Percentiles rank a stretch among this genome's conserved stretches.
Evolutionary conservation across 169 alveolate genomes (phyloP).

Genomic region (Blepharisma undulans): DNA sequence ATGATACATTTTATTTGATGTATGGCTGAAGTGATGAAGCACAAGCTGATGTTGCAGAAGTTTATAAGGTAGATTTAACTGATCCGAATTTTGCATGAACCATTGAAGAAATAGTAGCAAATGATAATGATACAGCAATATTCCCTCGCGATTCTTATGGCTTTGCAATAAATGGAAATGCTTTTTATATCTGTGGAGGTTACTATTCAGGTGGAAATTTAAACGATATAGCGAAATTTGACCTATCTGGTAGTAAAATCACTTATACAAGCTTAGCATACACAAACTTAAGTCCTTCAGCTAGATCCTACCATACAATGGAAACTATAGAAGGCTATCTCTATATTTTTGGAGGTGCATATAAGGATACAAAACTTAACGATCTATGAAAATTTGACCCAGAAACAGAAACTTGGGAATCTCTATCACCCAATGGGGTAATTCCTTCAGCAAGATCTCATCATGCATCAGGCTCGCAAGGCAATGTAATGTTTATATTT

Average conservation of each 20-base stretch:
- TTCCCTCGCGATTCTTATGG: neutral
- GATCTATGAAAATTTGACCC: conserved; percentile 14
- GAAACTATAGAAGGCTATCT: neutral
- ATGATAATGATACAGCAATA: neutral
- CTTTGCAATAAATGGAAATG: neutral
- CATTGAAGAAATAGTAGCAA: neutral
- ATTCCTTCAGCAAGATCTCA: conserved; percentile 26
- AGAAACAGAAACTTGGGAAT: conserved; percentile 1
- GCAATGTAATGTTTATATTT: neutral
- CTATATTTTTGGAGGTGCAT: conserved; percentile 17
- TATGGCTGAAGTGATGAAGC: neutral
- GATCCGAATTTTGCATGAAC: neutral
- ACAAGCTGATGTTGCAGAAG: neutral
- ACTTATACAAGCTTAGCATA: neutral
- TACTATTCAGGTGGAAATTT: neutral
- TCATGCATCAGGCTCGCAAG: neutral
- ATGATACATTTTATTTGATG: neutral
- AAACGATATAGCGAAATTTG: neutral
- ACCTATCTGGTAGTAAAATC: neutral
- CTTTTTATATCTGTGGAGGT: neutral
- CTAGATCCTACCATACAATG: neutral
- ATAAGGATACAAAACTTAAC: neutral
- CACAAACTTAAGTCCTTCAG: neutral
- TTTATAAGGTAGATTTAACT: neutral
- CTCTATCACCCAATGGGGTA: neutral